Conservation (phyloP, 495 filamentous ascomycete genomes). For the Achaetomiella virescens region DNA sequence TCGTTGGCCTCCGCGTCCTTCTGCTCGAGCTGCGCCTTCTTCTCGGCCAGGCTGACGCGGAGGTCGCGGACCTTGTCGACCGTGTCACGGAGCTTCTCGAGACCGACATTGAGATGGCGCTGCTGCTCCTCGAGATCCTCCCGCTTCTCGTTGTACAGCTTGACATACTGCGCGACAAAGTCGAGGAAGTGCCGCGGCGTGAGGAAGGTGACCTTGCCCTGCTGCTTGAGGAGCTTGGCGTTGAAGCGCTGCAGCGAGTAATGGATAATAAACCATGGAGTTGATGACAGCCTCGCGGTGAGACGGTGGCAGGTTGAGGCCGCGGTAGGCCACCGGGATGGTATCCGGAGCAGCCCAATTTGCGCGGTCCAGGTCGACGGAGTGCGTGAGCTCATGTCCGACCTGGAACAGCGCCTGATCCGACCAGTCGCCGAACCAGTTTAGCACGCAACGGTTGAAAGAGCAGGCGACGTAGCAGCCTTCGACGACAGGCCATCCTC, state of each 20-base stretch:
- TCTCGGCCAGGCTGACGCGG: constrained; percentile 80
- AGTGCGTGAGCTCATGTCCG: constrained; percentile 88
- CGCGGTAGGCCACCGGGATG: constrained; percentile 84
- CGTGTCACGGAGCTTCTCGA: constrained; percentile 96
- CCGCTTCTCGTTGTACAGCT: constrained; percentile 94
- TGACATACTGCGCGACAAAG: constrained; percentile 97
- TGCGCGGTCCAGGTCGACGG: constrained; percentile 83
- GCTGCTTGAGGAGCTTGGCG: constrained; percentile 78
- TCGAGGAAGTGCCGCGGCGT: constrained; percentile 96
- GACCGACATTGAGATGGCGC: constrained; percentile 91
- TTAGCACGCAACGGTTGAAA: constrained; percentile 99
- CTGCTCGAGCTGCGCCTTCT: constrained; percentile 84
- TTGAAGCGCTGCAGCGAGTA: constrained; percentile 91
- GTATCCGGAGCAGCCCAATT: constrained; percentile 83
- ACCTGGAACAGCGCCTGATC: constrained; percentile 99
- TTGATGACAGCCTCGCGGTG: constrained; percentile 91
- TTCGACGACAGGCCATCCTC: constrained; percentile 91
- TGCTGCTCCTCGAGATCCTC: constrained; percentile 98
- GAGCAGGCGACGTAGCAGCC: constrained; percentile 90
- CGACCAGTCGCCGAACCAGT: constrained; percentile 99
- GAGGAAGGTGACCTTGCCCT: constrained; percentile 82
- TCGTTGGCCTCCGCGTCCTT: constrained; percentile 96
- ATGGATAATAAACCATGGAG: constrained; percentile 97
- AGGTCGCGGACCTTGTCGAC: constrained; percentile 96
- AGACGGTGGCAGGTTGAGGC: constrained; percentile 74